Percentiles rank a stretch among this genome's conserved stretches.
phyloP scores from a whole-genome alignment of 2,329 filamentous ascomycete species.

The Aspergillus hiratsukae region DNA sequence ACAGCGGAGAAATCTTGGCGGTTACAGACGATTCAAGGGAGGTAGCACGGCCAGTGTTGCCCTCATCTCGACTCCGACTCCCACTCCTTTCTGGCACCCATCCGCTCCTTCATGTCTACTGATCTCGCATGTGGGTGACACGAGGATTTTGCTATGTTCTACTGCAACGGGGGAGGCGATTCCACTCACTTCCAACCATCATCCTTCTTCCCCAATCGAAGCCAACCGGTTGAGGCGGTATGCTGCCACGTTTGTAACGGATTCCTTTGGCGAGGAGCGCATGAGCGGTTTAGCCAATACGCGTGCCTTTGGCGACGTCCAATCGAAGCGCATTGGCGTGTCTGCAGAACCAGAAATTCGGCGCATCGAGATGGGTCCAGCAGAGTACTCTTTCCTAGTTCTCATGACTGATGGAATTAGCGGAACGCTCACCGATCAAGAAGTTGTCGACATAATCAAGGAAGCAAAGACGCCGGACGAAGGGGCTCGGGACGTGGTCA shows the following conservation, averaged over 20 bases:
- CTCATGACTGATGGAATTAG: conserved; percentile 86
- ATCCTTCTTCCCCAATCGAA: conserved; percentile 82
- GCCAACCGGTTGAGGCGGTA: conserved; percentile 78
- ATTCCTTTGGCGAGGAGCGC: conserved; percentile 95
- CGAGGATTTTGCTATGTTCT: conserved; percentile 81
- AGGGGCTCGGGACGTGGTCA: conserved; percentile 71
- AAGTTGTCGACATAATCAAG: conserved; percentile 93
- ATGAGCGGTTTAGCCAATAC: conserved; percentile 92
- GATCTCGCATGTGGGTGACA: conserved; percentile 90
- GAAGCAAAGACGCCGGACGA: conserved; percentile 89
- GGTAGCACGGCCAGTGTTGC: conserved; percentile 89
- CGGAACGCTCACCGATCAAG: conserved; percentile 81
- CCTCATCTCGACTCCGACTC: conserved; percentile 85
- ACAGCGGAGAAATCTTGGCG: conserved; percentile 57
- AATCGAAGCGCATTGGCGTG: conserved; percentile 86
- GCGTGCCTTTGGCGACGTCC: conserved; percentile 88
- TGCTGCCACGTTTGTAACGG: conserved; percentile 80
- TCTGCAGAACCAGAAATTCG: conserved; percentile 88
- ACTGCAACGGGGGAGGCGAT: conserved; percentile 75
- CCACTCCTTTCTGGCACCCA: conserved; percentile 93
- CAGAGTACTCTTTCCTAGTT: conserved; percentile 84
- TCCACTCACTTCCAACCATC: conserved; percentile 85
- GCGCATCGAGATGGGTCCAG: conserved; percentile 71
- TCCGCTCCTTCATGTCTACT: conserved; percentile 76
- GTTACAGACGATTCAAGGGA: conserved; percentile 76